phyloP scores from a whole-genome alignment of 352 stramenopile genomes.

The Pilasporangium apinafurcum region DNA sequence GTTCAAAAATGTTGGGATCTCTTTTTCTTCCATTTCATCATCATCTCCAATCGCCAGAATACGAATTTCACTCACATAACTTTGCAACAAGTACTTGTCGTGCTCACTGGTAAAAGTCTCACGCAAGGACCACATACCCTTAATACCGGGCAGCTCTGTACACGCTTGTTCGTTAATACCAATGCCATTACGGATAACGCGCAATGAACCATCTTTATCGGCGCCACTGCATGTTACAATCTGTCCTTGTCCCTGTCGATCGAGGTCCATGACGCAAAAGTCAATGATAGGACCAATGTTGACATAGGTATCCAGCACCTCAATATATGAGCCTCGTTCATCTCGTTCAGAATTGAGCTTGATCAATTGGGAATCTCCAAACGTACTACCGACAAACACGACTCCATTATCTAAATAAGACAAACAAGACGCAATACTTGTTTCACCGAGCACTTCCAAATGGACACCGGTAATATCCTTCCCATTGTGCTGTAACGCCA shows the following conservation, averaged over 20 bases:
- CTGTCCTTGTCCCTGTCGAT: slow-evolving; percentile 91
- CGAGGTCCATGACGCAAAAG: slow-evolving; percentile 96
- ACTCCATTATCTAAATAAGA: slow-evolving; percentile 93
- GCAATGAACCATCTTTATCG: slow-evolving; percentile 93
- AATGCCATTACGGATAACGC: slow-evolving; percentile 98
- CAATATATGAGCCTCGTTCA: slow-evolving; percentile 83
- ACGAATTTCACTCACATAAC: slow-evolving; percentile 94
- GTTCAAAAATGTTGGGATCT: slow-evolving; percentile 83
- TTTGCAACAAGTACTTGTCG: slow-evolving; percentile 95
- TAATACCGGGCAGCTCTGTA: slow-evolving; percentile 95
- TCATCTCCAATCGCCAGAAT: slow-evolving; percentile 90
- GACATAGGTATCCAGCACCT: slow-evolving; percentile 95
- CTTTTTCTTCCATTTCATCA: slow-evolving; percentile 90
- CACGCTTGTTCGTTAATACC: slow-evolving; percentile 95
- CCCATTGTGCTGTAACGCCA: slow-evolving; percentile 74
- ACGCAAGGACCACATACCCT: slow-evolving; percentile 96
- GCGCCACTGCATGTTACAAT: slow-evolving; percentile 96
- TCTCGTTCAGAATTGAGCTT: slow-evolving; percentile 84
- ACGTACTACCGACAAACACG: slow-evolving; percentile 93
- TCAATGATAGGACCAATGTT: slow-evolving; percentile 98
- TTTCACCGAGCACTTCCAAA: slow-evolving; percentile 92
- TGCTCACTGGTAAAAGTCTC: slow-evolving; percentile 77
- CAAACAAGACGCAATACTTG: slow-evolving; percentile 86
- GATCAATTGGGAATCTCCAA: slow-evolving; percentile 95
- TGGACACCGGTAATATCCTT: slow-evolving; percentile 79